Conservation (phyloP, 2,329 filamentous ascomycete genomes). For the Alternaria metachromatica region DNA sequence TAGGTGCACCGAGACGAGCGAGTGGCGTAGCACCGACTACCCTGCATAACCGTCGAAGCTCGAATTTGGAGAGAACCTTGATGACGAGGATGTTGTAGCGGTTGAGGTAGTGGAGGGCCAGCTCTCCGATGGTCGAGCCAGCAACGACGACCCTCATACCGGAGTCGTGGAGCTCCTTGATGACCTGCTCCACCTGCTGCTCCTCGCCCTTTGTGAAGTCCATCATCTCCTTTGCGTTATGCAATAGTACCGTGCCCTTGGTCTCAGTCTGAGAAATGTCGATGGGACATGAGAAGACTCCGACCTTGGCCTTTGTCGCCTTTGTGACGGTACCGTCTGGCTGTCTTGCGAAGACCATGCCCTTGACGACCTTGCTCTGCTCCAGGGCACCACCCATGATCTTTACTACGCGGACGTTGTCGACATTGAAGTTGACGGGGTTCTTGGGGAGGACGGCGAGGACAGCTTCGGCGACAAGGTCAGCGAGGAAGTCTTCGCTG, state of each 20-base stretch:
- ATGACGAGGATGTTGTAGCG: conserved; percentile 94
- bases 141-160: conserved; percentile 91
- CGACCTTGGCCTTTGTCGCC: conserved; percentile 90
- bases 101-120: conserved; percentile 97
- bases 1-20: conserved; percentile 91
- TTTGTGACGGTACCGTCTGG: conserved; percentile 92
- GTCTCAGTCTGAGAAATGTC: conserved; percentile 97
- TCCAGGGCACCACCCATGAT: conserved; percentile 98
- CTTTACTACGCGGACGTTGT: conserved; percentile 98
- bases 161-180: conserved; percentile 96
- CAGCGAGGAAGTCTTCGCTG: conserved; percentile 84
- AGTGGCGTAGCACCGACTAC: conserved; percentile 97
- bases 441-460: conserved; percentile 95
- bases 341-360: conserved; percentile 97
- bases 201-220: conserved; percentile 99
- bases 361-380: conserved; percentile 92
- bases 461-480: conserved; percentile 82
- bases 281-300: conserved; percentile 94
- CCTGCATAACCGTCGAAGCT: conserved; percentile 90
- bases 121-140: conserved; percentile 90
- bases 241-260: conserved; percentile 94
- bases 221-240: conserved; percentile 98
- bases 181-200: conserved; percentile 81
- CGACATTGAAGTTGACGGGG: conserved; percentile 94
- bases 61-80: conserved; percentile 97